These are phyloP conservation scores for Globisporangium nagaii DNA, from an alignment of 352 stramenopile genomes.

Conservation along the genomic window DNA sequence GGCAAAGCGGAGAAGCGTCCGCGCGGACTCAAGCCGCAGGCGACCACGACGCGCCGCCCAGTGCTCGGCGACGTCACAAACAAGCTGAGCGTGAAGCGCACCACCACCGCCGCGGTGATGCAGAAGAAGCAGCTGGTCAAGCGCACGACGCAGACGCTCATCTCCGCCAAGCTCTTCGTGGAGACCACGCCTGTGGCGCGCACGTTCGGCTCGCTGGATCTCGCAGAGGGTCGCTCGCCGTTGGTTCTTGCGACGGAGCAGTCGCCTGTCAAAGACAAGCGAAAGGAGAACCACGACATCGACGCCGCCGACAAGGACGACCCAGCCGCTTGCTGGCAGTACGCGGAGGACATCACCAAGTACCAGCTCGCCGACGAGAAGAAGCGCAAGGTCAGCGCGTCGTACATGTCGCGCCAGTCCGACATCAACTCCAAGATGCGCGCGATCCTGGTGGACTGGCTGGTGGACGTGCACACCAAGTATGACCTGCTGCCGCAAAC, in stretches of 20 bases:
- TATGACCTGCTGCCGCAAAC: conserved; percentile 76
- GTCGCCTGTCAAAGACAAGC: conserved; percentile 7
- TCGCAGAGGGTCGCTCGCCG: conserved; percentile 24
- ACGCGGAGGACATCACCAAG: conserved; percentile 78
- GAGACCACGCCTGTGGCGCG: conserved; percentile 26
- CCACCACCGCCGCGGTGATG: conserved; percentile 34
- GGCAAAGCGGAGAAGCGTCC: conserved; percentile 55
- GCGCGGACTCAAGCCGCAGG: conserved; percentile 42
- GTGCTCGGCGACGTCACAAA: conserved; percentile 70
- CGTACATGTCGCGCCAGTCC: conserved; percentile 86
- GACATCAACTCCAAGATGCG: conserved; percentile 99
- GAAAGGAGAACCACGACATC: conserved; percentile 55
- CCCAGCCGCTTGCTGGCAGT: conserved; percentile 63
- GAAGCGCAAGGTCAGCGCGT: conserved; percentile 46
- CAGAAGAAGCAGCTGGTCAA: conserved; percentile 47
- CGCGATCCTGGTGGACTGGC: conserved; percentile 99
- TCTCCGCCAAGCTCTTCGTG: conserved; percentile 15
- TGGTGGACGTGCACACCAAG: conserved; percentile 91
- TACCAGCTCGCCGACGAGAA: conserved; percentile 77
- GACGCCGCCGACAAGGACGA: conserved; percentile 69
- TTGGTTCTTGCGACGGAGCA: conserved; percentile 8
- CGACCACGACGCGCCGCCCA: conserved; percentile 23
- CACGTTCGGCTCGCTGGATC: conserved; percentile 30
- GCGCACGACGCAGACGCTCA: conserved; percentile 22
- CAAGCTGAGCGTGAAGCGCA: conserved; percentile 65